A percentile compares a stretch with the other conserved stretches of the same genome.
Evolutionary conservation across 1,139 yeast genomes (phyloP).

Genomic region (Kurtzmaniella quercitrusa): DNA sequence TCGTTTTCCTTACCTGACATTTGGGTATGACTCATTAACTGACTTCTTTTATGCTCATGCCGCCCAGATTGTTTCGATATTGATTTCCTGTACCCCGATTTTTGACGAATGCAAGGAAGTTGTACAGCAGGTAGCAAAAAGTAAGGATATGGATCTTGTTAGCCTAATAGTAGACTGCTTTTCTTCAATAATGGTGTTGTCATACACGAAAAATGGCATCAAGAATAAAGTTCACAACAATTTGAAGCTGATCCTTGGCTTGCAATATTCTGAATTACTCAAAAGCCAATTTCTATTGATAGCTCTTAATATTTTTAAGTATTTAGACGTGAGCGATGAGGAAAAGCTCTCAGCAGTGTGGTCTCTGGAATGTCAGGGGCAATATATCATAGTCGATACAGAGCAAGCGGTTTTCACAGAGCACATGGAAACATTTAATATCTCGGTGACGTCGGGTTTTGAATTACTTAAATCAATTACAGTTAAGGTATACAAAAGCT

Average conservation of each 20-base stretch:
- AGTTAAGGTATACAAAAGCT: constrained; percentile 13
- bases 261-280: constrained; percentile 13
- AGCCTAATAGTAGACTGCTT: constrained; percentile 29
- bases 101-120: constrained; percentile 2
- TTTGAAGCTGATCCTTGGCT: constrained; percentile 12
- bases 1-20: constrained; percentile 35
- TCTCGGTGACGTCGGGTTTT: constrained; percentile 26
- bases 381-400: background rate
- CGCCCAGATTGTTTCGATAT: constrained; percentile 32
- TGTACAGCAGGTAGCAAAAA: constrained; percentile 13
- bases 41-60: constrained; percentile 27
- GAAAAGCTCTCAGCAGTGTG: constrained; percentile 9
- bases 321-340: constrained; percentile 39
- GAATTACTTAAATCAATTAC: constrained; percentile 17
- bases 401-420: constrained; percentile 7
- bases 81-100: constrained; percentile 17
- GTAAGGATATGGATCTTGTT: constrained; percentile 10
- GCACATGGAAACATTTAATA: constrained; percentile 7
- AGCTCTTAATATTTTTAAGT: constrained; percentile 24
- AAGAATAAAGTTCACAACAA: constrained; percentile 31
- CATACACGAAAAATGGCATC: constrained; percentile 42
- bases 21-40: constrained; percentile 24
- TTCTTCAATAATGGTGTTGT: constrained; percentile 36
- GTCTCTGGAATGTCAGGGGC: constrained; percentile 5
- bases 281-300: constrained; percentile 16